Evolutionary conservation across 1,139 yeast genomes (phyloP), one percentile per base, ranked within the genome.

Genomic region (Arxiozyma telluris): DNA sequence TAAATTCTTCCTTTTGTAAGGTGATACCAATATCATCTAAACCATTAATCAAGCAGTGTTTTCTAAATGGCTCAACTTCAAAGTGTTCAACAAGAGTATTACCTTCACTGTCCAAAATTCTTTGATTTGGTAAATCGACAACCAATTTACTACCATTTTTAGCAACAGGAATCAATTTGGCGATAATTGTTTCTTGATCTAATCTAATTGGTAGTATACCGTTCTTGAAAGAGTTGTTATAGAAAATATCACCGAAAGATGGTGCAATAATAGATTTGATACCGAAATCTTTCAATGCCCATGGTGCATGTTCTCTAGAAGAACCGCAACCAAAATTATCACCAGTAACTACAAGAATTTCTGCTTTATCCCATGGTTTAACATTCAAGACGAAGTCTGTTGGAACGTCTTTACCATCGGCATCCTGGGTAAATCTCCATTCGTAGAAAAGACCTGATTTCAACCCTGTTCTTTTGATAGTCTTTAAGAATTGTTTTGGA

Each of bases 291-390:
- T 89, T 91, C 62, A 93, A 79, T 4, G 98, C 98, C 98, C 98
- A 93, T 57, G 98, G 98, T 25, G 98, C 98, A 67, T 93, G 98
- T 72, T 93, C 98, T 79, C 98, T 87, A 8, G 97, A 90, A 46
- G 98, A 91, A 65, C 98, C 98, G 76, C 98, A 93, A 61, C 98
- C 98, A 70, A 93, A 93, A 76, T 93, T 93, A 71, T 88, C 96
- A 70, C 98, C 98, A 51, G 95, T 84, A 58, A 91, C 96, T 61
- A 91, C 86, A 62, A 93, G 77, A 61, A 93, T 84, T 72, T 87
- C 84, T 25, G 98, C 84, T 45, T 79, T 69, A 63, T 84, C 81
- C 77, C 83, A 91, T 54, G 96, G 96, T 55, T 79, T 86, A 53
- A 82, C 87, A 70, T 93, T 93, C 64, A 93, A 80, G 57, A 87